A percentile compares a stretch with the other conserved stretches of the same genome.
Conservation (phyloP, 202 grass and related monocot species). For the Carex sylvatica region DNA sequence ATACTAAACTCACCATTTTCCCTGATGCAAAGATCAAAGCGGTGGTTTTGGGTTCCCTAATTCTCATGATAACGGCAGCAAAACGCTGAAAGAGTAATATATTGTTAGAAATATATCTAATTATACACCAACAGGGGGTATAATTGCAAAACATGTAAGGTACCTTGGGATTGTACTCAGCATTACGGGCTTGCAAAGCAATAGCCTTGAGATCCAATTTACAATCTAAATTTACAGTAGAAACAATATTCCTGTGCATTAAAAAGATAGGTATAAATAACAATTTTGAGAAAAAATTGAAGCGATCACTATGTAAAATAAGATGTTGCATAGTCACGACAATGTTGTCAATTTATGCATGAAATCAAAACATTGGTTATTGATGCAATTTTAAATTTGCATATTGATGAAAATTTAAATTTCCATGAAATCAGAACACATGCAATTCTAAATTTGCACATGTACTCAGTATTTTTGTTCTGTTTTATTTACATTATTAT, state of each 20-base stretch:
- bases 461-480: neutral
- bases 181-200: slow-evolving; percentile 89
- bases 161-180: slow-evolving; percentile 97
- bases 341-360: neutral
- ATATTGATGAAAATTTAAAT: neutral
- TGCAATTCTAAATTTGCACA: neutral
- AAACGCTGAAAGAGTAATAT: slow-evolving; percentile 63
- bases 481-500: neutral
- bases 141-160: neutral
- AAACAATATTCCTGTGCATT: slow-evolving; percentile 73
- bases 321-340: too few species aligned
- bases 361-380: neutral
- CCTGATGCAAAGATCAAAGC: slow-evolving; percentile 97
- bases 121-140: neutral
- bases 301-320: too few species aligned
- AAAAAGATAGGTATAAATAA: slow-evolving; percentile 1
- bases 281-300: neutral
- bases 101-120: slow-evolving; percentile 21
- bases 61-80: slow-evolving; percentile 98
- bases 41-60: slow-evolving; percentile 98
- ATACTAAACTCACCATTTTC: slow-evolving; percentile 72
- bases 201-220: slow-evolving; percentile 88
- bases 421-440: neutral
- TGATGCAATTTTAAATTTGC: neutral
- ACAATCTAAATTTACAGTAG: slow-evolving; percentile 90